Evolutionary conservation across 169 alveolate genomes (phyloP).

Genomic region (Eimeria brunetti): DNA sequence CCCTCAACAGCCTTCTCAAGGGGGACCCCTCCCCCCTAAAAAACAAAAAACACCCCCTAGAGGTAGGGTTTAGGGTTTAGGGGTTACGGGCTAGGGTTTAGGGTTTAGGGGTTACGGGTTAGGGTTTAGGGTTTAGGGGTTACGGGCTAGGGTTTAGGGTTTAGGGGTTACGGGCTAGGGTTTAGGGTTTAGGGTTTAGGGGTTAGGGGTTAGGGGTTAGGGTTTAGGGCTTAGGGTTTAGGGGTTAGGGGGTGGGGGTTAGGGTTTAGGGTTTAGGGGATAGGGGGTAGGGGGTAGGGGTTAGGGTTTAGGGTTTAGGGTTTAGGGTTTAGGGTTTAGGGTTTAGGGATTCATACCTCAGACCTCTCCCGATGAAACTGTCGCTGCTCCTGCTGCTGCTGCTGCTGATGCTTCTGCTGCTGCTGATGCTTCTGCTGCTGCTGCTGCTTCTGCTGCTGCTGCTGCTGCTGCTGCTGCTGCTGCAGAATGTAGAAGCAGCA

Average conservation of each 20-base stretch:
- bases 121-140: too few species aligned
- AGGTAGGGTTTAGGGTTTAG: background rate
- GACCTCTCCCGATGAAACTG: background rate
- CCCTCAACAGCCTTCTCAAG: background rate
- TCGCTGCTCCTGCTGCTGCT: background rate
- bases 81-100: background rate
- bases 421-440: background rate
- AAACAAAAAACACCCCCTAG: conserved; percentile 4
- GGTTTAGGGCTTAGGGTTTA: conserved; percentile 14
- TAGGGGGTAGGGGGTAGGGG: too few species aligned
- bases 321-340: background rate
- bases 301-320: conserved; percentile 1
- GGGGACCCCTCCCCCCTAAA: background rate
- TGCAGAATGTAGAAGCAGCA: conserved; percentile 7
- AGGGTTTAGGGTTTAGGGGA: too few species aligned
- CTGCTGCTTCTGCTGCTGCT: background rate
- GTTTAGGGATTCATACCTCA: too few species aligned
- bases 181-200: too few species aligned
- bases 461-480: conserved; percentile 32
- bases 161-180: too few species aligned
- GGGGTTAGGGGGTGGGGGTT: background rate
- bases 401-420: background rate
- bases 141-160: too few species aligned
- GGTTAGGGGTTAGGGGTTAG: background rate
- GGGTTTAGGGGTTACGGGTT: too few species aligned